Evolutionary conservation across 306 rosid species (phyloP).

Genomic region (Castanea mollissima): DNA sequence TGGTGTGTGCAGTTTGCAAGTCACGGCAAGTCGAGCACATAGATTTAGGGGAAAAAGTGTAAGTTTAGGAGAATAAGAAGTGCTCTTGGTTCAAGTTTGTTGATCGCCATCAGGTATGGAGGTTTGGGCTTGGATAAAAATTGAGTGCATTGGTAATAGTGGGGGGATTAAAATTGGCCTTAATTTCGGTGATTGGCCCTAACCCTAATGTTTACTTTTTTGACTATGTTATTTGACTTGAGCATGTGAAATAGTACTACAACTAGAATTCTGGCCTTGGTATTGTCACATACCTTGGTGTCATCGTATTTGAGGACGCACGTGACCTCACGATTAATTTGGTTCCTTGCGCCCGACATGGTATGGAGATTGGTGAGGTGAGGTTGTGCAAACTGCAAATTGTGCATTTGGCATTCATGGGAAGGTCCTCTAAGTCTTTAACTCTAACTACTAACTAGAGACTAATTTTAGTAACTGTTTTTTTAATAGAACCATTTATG

Average conservation of each 20-base stretch:
- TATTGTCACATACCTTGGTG: slow-evolving; percentile 6
- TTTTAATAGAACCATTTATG: too few species aligned
- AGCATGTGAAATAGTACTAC: slow-evolving; percentile 2
- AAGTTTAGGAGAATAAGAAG: slow-evolving; percentile 11
- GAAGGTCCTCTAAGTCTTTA: too few species aligned
- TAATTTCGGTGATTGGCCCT: slow-evolving; percentile 21
- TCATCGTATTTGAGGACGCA: slow-evolving; percentile 21
- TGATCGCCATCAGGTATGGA: slow-evolving; percentile 23
- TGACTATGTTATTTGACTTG: slow-evolving; percentile 24
- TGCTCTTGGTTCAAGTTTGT: slow-evolving; percentile 10
- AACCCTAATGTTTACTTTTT: slow-evolving; percentile 13
- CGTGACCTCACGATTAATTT: slow-evolving; percentile 21
- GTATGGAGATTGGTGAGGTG: not conserved
- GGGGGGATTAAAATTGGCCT: slow-evolving; percentile 12
- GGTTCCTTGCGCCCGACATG: not conserved
- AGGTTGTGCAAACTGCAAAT: not conserved
- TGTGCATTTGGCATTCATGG: not conserved
- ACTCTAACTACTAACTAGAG: too few species aligned
- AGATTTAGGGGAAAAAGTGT: slow-evolving; percentile 17
- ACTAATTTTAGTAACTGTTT: too few species aligned
- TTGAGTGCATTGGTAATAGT: slow-evolving; percentile 21
- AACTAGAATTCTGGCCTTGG: slow-evolving; percentile 15
- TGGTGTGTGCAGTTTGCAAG: slow-evolving; percentile 22
- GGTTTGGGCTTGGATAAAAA: slow-evolving; percentile 25
- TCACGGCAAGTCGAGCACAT: slow-evolving; percentile 38